phyloP scores from a whole-genome alignment of 2,329 filamentous ascomycete species.

The Phoma sp. region DNA sequence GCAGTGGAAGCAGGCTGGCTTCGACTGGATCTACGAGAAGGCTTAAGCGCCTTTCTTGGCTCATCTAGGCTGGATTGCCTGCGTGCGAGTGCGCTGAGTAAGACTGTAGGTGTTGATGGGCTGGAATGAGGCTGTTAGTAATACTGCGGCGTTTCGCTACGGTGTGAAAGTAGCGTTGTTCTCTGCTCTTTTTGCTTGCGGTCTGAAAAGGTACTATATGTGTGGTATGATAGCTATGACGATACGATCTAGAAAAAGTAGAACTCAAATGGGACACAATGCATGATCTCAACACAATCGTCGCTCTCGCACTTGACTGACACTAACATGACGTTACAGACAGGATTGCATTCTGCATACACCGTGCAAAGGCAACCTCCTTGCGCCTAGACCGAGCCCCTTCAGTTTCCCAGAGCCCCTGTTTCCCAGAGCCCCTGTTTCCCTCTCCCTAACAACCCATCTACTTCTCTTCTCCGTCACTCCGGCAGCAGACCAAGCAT shows the following conservation, averaged over 20 bases:
- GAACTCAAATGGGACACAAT: constrained; percentile 29
- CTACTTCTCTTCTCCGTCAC: too few relatives aligned
- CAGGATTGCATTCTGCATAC: too few relatives aligned
- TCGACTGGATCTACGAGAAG: constrained; percentile 99
- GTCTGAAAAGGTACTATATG: neutral
- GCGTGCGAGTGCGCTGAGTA: constrained; percentile 1
- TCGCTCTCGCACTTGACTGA: too few relatives aligned
- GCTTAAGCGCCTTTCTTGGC: constrained; percentile 22
- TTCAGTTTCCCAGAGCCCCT: too few relatives aligned
- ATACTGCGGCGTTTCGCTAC: constrained; percentile 1
- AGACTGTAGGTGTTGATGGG: neutral
- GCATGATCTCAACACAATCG: constrained; percentile 24
- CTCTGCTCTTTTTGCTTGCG: neutral
- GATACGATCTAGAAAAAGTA: constrained; percentile 27
- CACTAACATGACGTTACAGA: too few relatives aligned
- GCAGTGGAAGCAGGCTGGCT: constrained; percentile 81
- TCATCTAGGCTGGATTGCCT: neutral
- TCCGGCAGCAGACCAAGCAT: too few relatives aligned
- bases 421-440: too few relatives aligned
- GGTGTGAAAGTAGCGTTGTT: neutral
- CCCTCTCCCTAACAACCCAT: too few relatives aligned
- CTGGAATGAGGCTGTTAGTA: neutral
- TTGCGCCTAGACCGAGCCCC: too few relatives aligned
- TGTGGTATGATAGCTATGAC: constrained; percentile 17
- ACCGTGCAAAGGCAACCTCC: too few relatives aligned